A percentile compares a stretch with the other conserved stretches of the same genome.
Evolutionary conservation across 306 rosid genomes (phyloP).

Genomic region (Chamaecrista fasciculata): DNA sequence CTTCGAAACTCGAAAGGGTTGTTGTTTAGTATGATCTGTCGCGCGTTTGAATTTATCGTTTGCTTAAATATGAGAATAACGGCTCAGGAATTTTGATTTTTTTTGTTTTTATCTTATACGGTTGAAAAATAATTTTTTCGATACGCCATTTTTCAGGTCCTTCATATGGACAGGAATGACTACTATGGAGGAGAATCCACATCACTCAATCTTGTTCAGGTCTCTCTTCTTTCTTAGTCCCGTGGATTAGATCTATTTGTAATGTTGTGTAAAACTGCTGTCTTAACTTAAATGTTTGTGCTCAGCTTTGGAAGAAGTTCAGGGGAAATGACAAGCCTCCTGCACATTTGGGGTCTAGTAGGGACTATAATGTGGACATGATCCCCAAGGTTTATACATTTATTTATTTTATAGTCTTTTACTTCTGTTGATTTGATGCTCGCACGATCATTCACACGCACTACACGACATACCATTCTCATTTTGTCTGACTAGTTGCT

Average conservation of each 20-base stretch:
- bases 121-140: neutral
- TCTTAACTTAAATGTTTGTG: neutral
- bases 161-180: slow-evolving; percentile 97
- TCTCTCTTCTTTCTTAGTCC: slow-evolving; percentile 15
- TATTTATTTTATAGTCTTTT: neutral
- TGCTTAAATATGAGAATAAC: too few species aligned
- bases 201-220: slow-evolving; percentile 89
- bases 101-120: too few species aligned
- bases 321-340: slow-evolving; percentile 87
- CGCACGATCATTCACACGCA: neutral
- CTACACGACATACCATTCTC: neutral
- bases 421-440: neutral
- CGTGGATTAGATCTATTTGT: neutral
- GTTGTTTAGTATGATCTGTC: too few species aligned
- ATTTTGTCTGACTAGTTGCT: neutral
- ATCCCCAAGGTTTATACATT: slow-evolving; percentile 74
- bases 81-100: too few species aligned
- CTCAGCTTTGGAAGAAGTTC: slow-evolving; percentile 95
- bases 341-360: slow-evolving; percentile 82
- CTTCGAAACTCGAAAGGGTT: neutral
- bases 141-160: slow-evolving; percentile 50
- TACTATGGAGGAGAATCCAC: slow-evolving; percentile 95
- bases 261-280: neutral
- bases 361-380: slow-evolving; percentile 96
- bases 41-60: neutral